These are phyloP conservation scores for Silene noctiflora DNA, from an alignment of 179 eudicot genomes.

Conservation along the genomic window DNA sequence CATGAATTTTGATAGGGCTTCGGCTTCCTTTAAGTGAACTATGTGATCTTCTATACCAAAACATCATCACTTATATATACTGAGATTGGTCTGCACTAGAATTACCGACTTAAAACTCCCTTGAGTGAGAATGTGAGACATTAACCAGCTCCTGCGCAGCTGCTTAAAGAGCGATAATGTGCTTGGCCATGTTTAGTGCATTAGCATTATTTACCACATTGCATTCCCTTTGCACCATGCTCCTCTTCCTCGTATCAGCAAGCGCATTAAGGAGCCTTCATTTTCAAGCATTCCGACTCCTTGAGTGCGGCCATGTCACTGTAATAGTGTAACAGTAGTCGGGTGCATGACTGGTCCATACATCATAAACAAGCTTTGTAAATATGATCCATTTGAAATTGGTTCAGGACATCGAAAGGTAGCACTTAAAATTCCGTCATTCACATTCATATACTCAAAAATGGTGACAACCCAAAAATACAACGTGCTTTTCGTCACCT, in stretches of 20 bases:
- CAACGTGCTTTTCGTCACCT: background rate
- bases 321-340: background rate
- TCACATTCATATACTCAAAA: slow-evolving; percentile 22
- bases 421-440: slow-evolving; percentile 11
- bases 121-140: slow-evolving; percentile 64
- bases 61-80: slow-evolving; percentile 54
- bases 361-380: background rate
- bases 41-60: slow-evolving; percentile 58
- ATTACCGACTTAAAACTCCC: slow-evolving; percentile 47
- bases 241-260: too few species aligned
- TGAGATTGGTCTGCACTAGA: slow-evolving; percentile 32
- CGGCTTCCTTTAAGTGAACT: slow-evolving; percentile 61
- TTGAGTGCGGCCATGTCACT: background rate
- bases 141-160: slow-evolving; percentile 60
- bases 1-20: slow-evolving; percentile 49
- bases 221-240: too few species aligned
- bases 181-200: background rate
- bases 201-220: background rate
- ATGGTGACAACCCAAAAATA: background rate
- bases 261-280: too few species aligned
- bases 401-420: background rate
- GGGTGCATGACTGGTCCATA: background rate
- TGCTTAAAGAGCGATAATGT: slow-evolving; percentile 36
- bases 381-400: background rate
- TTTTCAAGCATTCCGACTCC: background rate